These are phyloP conservation scores for Alternaria infectoria DNA, from an alignment of 2,329 filamentous ascomycete genomes.

Conservation along the genomic window DNA sequence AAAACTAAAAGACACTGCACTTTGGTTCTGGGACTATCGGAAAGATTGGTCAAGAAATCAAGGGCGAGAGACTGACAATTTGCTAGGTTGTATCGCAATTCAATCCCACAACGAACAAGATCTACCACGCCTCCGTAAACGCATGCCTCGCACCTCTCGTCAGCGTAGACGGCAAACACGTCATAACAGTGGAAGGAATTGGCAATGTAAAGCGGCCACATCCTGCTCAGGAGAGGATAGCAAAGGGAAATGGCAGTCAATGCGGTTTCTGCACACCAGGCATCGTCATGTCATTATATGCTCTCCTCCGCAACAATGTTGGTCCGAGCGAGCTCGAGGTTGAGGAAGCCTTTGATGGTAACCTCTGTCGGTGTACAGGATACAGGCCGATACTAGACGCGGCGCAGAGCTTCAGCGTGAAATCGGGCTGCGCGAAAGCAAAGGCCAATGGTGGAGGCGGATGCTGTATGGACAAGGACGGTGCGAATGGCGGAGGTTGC, in stretches of 20 bases:
- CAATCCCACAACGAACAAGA: slow-evolving; percentile 88
- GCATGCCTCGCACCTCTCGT: slow-evolving; percentile 92
- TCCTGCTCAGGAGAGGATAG: slow-evolving; percentile 87
- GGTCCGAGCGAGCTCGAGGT: slow-evolving; percentile 80
- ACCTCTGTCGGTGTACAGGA: slow-evolving; percentile 92
- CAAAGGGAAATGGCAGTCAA: slow-evolving; percentile 89
- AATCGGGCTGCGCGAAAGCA: slow-evolving; percentile 62
- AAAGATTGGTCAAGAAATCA: neutral
- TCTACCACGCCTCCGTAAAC: slow-evolving; percentile 97
- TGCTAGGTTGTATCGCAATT: slow-evolving; percentile 81
- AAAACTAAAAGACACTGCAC: neutral
- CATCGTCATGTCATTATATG: slow-evolving; percentile 97
- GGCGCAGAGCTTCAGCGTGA: slow-evolving; percentile 81
- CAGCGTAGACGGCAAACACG: slow-evolving; percentile 95
- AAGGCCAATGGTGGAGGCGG: slow-evolving; percentile 65
- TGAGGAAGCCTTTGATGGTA: slow-evolving; percentile 97
- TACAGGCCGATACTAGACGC: slow-evolving; percentile 94
- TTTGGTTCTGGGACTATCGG: neutral
- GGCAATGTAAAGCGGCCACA: slow-evolving; percentile 87
- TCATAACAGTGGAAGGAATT: slow-evolving; percentile 96
- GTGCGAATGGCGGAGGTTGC: slow-evolving; percentile 52
- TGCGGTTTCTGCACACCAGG: slow-evolving; percentile 96
- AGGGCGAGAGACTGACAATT: slow-evolving; percentile 5
- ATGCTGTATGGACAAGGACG: slow-evolving; percentile 72
- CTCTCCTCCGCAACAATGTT: slow-evolving; percentile 83